Base-by-base conservation (phyloP, 179 eudicot species). In the Nepenthes alata region DNA sequence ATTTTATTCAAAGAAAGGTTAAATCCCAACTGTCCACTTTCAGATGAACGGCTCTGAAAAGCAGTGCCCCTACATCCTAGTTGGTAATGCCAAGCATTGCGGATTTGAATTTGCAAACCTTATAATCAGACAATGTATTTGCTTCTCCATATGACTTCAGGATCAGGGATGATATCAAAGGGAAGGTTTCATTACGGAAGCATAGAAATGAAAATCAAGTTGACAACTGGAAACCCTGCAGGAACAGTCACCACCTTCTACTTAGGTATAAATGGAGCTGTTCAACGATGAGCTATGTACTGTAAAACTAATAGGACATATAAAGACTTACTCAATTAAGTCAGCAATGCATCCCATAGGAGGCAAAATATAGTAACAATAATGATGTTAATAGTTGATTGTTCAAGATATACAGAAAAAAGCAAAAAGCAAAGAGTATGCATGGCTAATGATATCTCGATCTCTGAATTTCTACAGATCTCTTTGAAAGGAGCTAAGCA, bases 181-280 rank as follows among this genome's bases (percentile, higher is more conserved):
- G 41, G 34, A 11, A 13, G 69, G 52, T 80, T 72, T 65, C 68
- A 83, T 62, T 85, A 68, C 71, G 93, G 93, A 73, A 71, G 81
- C 68, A 58, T 80, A 60, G 75, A 74, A 66, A 61, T 79, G 82
- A 67, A 59, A 53, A 81, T 85, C 77, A 85, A 80, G 75, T 71
- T 85, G 59, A 76, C 72, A 11, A 75, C 75, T 0, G 80, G 83
- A 16, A 75, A 83, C 53, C 81, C 93, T 14, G 88, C 86, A 3
- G 88, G 93, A 69, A 81, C 88, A 3, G 93, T 83, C 60, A 75
- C 83, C 15, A 78, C 93, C 57, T 83, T 76, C 67, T 85, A 85
- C 15, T 86, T 85, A 79, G 79, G 86, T 85, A 25, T 16, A 36
- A 3, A 11, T 50, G 12, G 53, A 13, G 15, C 6, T 10, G 25